Percentiles rank a stretch among this genome's conserved stretches.
Conservation (phyloP, 257 asterid species). For the Solanum acaule region DNA sequence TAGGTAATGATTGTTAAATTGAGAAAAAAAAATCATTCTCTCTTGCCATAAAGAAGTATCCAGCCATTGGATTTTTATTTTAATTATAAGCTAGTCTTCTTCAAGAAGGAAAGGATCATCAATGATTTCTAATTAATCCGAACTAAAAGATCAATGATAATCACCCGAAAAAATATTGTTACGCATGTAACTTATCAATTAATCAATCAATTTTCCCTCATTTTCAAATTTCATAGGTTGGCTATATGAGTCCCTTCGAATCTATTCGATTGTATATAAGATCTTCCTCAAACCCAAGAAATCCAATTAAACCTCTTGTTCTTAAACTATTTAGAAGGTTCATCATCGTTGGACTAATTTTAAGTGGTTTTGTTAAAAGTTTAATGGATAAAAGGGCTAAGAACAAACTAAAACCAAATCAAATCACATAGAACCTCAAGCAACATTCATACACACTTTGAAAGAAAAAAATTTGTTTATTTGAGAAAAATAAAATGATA, state of each 20-base stretch:
- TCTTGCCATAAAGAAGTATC: background rate
- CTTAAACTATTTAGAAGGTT: no score
- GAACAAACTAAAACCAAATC: no score
- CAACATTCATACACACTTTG: no score
- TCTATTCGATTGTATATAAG: background rate
- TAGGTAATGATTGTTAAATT: background rate
- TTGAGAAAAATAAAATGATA: no score
- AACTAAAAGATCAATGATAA: background rate
- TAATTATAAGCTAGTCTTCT: background rate
- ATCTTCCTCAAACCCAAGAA: background rate
- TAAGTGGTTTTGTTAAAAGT: background rate
- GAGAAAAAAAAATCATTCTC: background rate
- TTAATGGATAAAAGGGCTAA: background rate
- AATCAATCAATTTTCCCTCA: background rate
- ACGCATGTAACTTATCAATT: no score
- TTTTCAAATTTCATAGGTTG: background rate
- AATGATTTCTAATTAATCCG: background rate
- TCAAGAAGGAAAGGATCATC: background rate
- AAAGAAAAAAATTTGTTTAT: no score
- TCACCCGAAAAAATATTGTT: no score
- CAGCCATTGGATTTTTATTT: background rate
- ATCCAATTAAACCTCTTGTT: no score
- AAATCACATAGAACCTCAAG: no score
- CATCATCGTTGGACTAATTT: background rate
- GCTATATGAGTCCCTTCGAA: no score